Conservation (phyloP, 768 basidiomycete species). For the Cystobasidium onofrii region DNA sequence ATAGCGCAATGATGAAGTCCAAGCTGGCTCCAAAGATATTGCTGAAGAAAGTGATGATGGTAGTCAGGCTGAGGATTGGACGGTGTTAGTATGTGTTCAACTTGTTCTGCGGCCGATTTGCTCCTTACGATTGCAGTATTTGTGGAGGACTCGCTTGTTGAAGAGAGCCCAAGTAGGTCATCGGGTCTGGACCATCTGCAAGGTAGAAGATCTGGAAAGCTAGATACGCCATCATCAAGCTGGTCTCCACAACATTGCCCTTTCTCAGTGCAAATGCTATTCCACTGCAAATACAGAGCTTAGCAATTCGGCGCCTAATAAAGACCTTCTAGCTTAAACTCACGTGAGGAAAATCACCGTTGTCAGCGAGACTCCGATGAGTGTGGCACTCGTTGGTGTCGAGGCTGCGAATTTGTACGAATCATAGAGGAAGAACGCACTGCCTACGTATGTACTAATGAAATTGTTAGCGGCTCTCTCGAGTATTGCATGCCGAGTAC, state of each 20-base stretch:
- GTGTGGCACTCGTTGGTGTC: constrained; percentile 36
- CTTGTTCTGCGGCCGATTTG: background rate
- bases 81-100: no score
- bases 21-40: constrained; percentile 42
- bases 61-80: constrained; percentile 35
- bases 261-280: constrained; percentile 39
- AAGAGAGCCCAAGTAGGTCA: constrained; percentile 28
- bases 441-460: constrained; percentile 36
- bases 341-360: constrained; percentile 38
- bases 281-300: constrained; percentile 21
- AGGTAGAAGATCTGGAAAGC: constrained; percentile 42
- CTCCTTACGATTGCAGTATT: constrained; percentile 16
- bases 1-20: constrained; percentile 41
- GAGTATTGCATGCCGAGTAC: no score
- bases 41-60: constrained; percentile 29
- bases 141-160: constrained; percentile 33
- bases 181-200: constrained; percentile 32
- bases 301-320: background rate
- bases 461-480: background rate
- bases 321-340: background rate
- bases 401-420: constrained; percentile 39
- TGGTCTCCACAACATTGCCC: constrained; percentile 42
- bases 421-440: constrained; percentile 31
- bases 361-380: constrained; percentile 42
- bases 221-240: constrained; percentile 40